A percentile compares a stretch with the other conserved stretches of the same genome.
Evolutionary conservation across 257 asterid genomes (phyloP).

Genomic region (Lycium ferocissimum): DNA sequence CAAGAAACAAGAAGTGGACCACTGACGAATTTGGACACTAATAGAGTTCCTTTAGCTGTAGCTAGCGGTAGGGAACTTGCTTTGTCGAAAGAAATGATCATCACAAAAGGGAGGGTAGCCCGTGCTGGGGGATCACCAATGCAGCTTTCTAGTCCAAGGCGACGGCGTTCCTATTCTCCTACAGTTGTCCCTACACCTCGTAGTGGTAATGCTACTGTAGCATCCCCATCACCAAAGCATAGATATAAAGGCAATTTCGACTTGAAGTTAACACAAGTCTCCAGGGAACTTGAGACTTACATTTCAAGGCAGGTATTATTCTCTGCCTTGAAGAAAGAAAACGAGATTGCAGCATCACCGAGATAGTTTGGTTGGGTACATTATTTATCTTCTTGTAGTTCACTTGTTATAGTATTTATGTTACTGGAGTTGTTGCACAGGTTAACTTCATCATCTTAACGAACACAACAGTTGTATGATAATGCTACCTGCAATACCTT

Average conservation of each 20-base stretch:
- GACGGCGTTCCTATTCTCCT: slow-evolving; percentile 74
- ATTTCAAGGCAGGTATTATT: slow-evolving; percentile 81
- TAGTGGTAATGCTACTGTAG: slow-evolving; percentile 30
- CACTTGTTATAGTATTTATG: slow-evolving; percentile 22
- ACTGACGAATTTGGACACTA: slow-evolving; percentile 50
- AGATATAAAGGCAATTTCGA: slow-evolving; percentile 74
- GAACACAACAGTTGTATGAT: slow-evolving; percentile 15
- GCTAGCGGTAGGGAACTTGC: slow-evolving; percentile 36
- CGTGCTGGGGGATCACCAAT: slow-evolving; percentile 45
- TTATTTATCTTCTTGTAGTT: not conserved
- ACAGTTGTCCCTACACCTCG: slow-evolving; percentile 43
- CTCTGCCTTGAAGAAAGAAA: slow-evolving; percentile 67
- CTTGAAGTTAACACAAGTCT: slow-evolving; percentile 75
- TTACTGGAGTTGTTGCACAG: not conserved
- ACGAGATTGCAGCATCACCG: slow-evolving; percentile 60
- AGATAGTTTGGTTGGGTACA: slow-evolving; percentile 35
- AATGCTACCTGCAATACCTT: not conserved
- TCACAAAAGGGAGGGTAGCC: slow-evolving; percentile 48
- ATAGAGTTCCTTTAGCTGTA: slow-evolving; percentile 28
- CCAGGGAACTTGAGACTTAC: slow-evolving; percentile 80
- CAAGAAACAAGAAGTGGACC: slow-evolving; percentile 80
- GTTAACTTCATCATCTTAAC: slow-evolving; percentile 21
- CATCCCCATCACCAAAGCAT: slow-evolving; percentile 59
- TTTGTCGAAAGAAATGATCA: slow-evolving; percentile 36
- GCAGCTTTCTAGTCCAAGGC: slow-evolving; percentile 82